Percentiles rank a stretch among this genome's conserved stretches.
These are phyloP conservation scores for Daedaleopsis nitida DNA, from an alignment of 768 basidiomycete genomes.

Conservation along the genomic window DNA sequence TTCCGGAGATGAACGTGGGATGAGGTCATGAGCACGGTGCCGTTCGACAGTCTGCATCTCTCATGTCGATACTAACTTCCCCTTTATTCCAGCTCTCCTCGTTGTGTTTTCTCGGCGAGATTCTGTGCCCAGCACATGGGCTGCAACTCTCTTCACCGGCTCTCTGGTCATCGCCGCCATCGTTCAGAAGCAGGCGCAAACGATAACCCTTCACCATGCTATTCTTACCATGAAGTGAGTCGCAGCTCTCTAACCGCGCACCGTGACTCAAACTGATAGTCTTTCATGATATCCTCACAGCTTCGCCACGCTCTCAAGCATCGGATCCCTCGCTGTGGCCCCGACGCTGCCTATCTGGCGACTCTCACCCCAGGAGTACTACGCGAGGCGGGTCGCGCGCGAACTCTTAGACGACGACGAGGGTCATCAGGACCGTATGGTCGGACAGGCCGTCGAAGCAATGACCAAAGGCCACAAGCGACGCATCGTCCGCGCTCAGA, in stretches of 20 bases:
- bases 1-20: not conserved
- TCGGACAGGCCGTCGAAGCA: not conserved
- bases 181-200: constrained; percentile 22
- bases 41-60: not conserved
- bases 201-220: constrained; percentile 29
- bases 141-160: constrained; percentile 27
- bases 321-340: constrained; percentile 30
- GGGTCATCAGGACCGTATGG: not conserved
- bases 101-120: constrained; percentile 28
- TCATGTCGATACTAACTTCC: constrained; percentile 1
- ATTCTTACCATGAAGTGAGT: constrained; percentile 29
- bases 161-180: constrained; percentile 30
- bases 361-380: constrained; percentile 22
- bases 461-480: constrained; percentile 13
- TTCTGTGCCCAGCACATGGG: constrained; percentile 30
- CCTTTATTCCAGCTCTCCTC: constrained; percentile 22
- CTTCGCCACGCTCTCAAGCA: constrained; percentile 29
- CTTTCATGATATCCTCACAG: not conserved
- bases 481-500: constrained; percentile 22
- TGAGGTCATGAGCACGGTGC: not conserved
- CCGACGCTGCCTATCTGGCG: constrained; percentile 31
- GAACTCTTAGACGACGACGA: constrained; percentile 9
- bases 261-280: too few relatives aligned
- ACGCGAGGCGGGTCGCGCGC: constrained; percentile 16
- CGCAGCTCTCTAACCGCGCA: not conserved